These are phyloP conservation scores for Starmerella apicola DNA, from an alignment of 805 yeast species.

Conservation along the genomic window DNA sequence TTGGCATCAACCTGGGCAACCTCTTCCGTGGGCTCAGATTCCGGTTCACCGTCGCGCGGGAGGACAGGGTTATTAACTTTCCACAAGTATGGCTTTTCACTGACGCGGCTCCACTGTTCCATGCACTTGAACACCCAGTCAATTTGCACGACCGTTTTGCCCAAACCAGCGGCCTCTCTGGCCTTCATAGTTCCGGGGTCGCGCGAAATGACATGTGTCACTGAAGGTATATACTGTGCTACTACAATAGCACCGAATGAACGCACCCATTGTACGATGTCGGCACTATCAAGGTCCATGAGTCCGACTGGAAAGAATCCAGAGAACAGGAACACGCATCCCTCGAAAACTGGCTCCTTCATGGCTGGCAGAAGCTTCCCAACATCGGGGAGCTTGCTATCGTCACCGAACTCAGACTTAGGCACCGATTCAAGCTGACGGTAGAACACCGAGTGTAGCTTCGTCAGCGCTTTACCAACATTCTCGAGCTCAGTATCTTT, in stretches of 20 bases:
- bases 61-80: slow-evolving; percentile 38
- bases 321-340: slow-evolving; percentile 61
- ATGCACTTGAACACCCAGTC: slow-evolving; percentile 88
- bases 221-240: slow-evolving; percentile 51
- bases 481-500: slow-evolving; percentile 60
- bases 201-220: slow-evolving; percentile 81
- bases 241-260: slow-evolving; percentile 85
- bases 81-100: slow-evolving; percentile 47
- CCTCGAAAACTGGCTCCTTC: slow-evolving; percentile 56
- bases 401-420: background rate
- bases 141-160: slow-evolving; percentile 69
- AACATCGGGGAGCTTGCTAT: slow-evolving; percentile 23
- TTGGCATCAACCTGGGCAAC: slow-evolving; percentile 35
- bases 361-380: slow-evolving; percentile 44
- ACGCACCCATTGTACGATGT: slow-evolving; percentile 81
- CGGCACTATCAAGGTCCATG: slow-evolving; percentile 51
- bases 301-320: slow-evolving; percentile 85
- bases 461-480: slow-evolving; percentile 47
- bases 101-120: slow-evolving; percentile 60
- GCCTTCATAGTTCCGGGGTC: slow-evolving; percentile 77
- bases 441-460: slow-evolving; percentile 60
- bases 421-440: slow-evolving; percentile 25
- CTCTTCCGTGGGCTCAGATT: slow-evolving; percentile 32
- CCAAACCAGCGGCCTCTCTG: slow-evolving; percentile 55
- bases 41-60: slow-evolving; percentile 25